Percentiles rank a stretch among this genome's conserved stretches.
Conservation (phyloP, 2,329 filamentous ascomycete species). For the Fusarium globosum region DNA sequence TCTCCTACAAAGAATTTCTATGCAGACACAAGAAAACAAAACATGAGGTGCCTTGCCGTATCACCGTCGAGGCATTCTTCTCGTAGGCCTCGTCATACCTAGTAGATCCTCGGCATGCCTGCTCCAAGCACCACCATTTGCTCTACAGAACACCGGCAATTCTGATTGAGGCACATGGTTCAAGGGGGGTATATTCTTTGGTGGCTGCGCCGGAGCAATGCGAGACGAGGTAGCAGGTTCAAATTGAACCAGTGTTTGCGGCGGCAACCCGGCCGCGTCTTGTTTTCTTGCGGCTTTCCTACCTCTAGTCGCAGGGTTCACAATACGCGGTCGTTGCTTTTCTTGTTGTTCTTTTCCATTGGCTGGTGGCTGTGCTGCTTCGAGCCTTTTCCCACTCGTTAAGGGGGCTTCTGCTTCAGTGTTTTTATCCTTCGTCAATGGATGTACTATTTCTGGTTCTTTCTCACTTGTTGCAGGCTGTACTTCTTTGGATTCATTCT, state of each 20-base stretch:
- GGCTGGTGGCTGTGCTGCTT: not conserved
- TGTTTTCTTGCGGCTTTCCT: conserved; percentile 64
- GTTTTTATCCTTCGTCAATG: not conserved
- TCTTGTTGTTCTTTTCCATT: conserved; percentile 16
- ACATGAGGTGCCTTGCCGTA: not conserved
- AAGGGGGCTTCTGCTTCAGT: not conserved
- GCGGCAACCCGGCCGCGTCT: conserved; percentile 61
- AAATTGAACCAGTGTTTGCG: conserved; percentile 55
- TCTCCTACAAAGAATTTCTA: not conserved
- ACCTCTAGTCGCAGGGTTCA: conserved; percentile 64
- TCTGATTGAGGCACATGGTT: conserved; percentile 8
- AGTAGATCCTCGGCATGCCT: conserved; percentile 75
- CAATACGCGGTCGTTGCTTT: conserved; percentile 44
- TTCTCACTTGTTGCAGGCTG: not conserved
- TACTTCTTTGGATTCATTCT: not conserved
- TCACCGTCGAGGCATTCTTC: conserved; percentile 15
- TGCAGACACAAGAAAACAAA: not conserved
- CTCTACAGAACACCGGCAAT: conserved; percentile 59
- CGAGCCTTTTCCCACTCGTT: not conserved
- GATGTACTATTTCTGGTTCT: not conserved
- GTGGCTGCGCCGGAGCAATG: not conserved
- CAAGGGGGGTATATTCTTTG: not conserved
- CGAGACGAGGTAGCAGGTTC: conserved; percentile 42
- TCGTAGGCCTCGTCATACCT: conserved; percentile 66
- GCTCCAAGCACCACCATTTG: conserved; percentile 74